These are phyloP conservation scores for Apiospora pterosperma DNA, from an alignment of 2,329 filamentous ascomycete genomes.

Conservation along the genomic window DNA sequence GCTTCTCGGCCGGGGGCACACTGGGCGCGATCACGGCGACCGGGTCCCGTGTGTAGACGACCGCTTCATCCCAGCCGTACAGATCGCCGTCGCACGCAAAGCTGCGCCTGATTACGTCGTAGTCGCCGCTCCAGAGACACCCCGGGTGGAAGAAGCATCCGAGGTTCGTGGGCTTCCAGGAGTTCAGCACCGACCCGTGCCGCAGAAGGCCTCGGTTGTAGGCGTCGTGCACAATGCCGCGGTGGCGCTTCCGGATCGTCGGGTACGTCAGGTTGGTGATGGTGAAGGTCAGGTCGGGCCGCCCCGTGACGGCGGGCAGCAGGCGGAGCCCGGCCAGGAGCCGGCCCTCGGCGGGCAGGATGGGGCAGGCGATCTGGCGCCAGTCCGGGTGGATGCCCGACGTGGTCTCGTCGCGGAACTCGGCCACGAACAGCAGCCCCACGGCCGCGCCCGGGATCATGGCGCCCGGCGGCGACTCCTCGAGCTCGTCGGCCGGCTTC, in stretches of 20 bases:
- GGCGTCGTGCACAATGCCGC: slow-evolving; percentile 3
- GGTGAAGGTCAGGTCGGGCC: background rate
- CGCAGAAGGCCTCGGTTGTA: background rate
- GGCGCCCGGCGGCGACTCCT: slow-evolving; percentile 1
- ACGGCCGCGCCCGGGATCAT: slow-evolving; percentile 5
- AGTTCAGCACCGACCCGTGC: slow-evolving; percentile 7
- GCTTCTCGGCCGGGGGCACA: background rate
- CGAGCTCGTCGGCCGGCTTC: background rate
- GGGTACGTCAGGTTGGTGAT: slow-evolving; percentile 9
- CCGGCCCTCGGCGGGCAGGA: slow-evolving; percentile 5
- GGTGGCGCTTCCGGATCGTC: background rate
- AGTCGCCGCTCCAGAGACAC: background rate
- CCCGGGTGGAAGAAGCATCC: slow-evolving; percentile 10
- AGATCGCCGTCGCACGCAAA: slow-evolving; percentile 12
- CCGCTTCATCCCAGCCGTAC: slow-evolving; percentile 11
- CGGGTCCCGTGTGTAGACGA: slow-evolving; percentile 4
- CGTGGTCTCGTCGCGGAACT: slow-evolving; percentile 6
- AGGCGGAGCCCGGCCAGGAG: slow-evolving; percentile 9
- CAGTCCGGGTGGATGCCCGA: slow-evolving; percentile 8
- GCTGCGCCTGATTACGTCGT: slow-evolving; percentile 1
- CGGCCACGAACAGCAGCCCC: slow-evolving; percentile 8
- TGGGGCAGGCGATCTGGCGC: slow-evolving; percentile 10
- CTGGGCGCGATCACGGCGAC: background rate
- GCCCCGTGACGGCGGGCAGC: background rate
- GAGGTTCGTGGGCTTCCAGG: slow-evolving; percentile 11